Conservation (phyloP, 2,329 filamentous ascomycete species). For the Alternaria arbusti region DNA sequence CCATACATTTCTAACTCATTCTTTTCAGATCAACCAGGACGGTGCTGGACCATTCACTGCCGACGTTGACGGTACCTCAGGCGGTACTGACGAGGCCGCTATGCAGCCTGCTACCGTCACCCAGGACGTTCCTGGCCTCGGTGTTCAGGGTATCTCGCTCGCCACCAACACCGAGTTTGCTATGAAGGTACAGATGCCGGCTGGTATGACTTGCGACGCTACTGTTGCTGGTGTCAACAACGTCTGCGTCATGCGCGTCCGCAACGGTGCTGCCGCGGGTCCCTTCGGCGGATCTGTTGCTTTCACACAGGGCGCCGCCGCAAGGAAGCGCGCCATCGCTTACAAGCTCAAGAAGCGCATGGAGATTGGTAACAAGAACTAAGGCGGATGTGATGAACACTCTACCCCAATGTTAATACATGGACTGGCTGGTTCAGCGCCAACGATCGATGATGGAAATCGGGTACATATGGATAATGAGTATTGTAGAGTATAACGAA, state of each 20-base stretch:
- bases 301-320: conserved; percentile 65
- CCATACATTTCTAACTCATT: background rate
- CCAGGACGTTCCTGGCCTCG: conserved; percentile 66
- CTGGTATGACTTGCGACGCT: conserved; percentile 70
- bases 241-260: conserved; percentile 70
- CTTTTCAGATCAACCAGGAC: conserved; percentile 66
- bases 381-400: background rate
- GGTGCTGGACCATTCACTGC: conserved; percentile 70
- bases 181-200: conserved; percentile 69
- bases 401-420: background rate
- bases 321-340: conserved; percentile 67
- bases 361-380: conserved; percentile 37
- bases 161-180: conserved; percentile 68
- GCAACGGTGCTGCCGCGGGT: conserved; percentile 67
- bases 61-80: conserved; percentile 67
- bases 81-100: conserved; percentile 65
- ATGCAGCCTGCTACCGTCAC: conserved; percentile 67
- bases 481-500: conserved; percentile 2
- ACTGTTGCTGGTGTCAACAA: conserved; percentile 64
- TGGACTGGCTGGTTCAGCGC: conserved; percentile 23
- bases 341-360: conserved; percentile 55
- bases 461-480: conserved; percentile 2
- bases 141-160: conserved; percentile 63
- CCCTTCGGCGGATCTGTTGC: conserved; percentile 72
- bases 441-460: background rate